Base-by-base conservation (phyloP, 768 basidiomycete species). In the Podaxis sp. region DNA sequence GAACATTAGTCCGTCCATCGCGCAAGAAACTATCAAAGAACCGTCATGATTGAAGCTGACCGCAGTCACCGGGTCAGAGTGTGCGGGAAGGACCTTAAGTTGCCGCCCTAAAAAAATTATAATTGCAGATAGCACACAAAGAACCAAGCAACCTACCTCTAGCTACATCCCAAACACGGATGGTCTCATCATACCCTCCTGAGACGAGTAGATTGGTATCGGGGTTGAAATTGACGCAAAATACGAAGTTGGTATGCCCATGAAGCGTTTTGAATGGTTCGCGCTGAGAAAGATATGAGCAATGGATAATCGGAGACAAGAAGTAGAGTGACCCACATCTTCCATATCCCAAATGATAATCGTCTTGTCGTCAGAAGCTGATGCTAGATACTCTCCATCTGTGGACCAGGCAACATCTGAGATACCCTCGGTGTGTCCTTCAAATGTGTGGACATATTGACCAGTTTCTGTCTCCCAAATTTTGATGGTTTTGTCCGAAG, bases 1-100 rank as follows among this genome's bases (percentile, higher is more conserved):
- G 22, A 30, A 98, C 97, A 99, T 96, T 48, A 99, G 76, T 4
- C 96, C 97, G 74, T 99, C 97, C 90, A 95, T 96, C 11, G 95
- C 93, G 68, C 92, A 93, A 17, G 95, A 96, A 2, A 94, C 91
- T 28, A 99, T 89, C 66, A 99, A 86, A 7, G 93, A 96, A 5
- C 97, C 97, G 66, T 99, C 96, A 66, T 89, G 86, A 74, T 93
- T 98, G 81, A 97, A 99, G 62, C 87, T 85, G 5, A 99, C 95
- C 11, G 93, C 89, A 48, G 95, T 96, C 36, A 99, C 94, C 12
- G 97, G 96, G 74, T 99, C 97, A 2, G 96, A 96, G 78, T 99
- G 97, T 2, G 97, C 97, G 37, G 96, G 95, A 8, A 99, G 79
- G 15, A 91, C 87, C 73, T 92, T 90, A 71, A 98, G 75, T n/a